These are phyloP conservation scores for Apostasia shenzhenica DNA, from an alignment of 106 monocot genomes.

Conservation along the genomic window DNA sequence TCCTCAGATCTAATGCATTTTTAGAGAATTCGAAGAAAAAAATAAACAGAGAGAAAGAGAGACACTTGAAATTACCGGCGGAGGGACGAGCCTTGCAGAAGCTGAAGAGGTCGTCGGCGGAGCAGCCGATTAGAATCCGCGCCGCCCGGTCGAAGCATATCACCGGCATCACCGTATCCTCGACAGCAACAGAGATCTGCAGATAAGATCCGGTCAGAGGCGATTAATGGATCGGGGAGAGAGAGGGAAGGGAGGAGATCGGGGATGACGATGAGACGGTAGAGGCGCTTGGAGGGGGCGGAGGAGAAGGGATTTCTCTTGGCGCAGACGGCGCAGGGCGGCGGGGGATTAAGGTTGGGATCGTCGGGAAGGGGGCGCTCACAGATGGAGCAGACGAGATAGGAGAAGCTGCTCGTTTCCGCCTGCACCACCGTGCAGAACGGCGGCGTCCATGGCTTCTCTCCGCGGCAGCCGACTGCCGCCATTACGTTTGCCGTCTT, in stretches of 20 bases:
- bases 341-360: neutral
- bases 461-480: neutral
- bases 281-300: constrained; percentile 29
- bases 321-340: constrained; percentile 37
- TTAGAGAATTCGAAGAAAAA: neutral
- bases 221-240: neutral
- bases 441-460: constrained; percentile 37
- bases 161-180: constrained; percentile 43
- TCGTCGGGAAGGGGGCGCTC: constrained; percentile 37
- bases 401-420: constrained; percentile 41
- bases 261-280: constrained; percentile 35
- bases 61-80: constrained; percentile 16
- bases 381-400: constrained; percentile 69
- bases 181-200: constrained; percentile 56
- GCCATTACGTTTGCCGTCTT: neutral
- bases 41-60: neutral
- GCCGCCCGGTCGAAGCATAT: constrained; percentile 74
- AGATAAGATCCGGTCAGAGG: neutral
- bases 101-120: constrained; percentile 60
- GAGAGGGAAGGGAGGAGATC: neutral
- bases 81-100: constrained; percentile 38
- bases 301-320: constrained; percentile 9
- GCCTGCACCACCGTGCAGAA: constrained; percentile 51
- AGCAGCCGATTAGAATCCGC: constrained; percentile 50
- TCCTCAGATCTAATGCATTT: neutral